These are phyloP conservation scores for Hibiscus mutabilis DNA, from an alignment of 345 rosid genomes.

Conservation along the genomic window DNA sequence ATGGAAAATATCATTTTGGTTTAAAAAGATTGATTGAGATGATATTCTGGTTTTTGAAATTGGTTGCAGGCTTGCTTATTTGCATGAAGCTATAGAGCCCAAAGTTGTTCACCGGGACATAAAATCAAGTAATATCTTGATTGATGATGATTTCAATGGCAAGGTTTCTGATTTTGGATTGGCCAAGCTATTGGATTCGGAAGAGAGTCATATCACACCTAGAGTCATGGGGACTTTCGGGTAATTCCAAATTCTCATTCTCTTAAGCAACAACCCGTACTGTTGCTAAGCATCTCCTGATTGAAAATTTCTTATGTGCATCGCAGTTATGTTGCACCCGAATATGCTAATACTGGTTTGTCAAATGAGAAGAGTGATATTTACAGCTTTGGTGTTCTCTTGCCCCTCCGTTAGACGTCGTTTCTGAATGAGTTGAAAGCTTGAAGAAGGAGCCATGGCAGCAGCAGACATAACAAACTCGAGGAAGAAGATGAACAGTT, in stretches of 20 bases:
- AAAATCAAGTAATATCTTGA: constrained; percentile 92
- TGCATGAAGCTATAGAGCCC: constrained; percentile 98
- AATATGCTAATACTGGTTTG: constrained; percentile 90
- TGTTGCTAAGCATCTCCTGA: constrained; percentile 3
- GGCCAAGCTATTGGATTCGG: constrained; percentile 86
- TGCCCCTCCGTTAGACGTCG: too few species aligned
- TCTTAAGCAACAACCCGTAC: constrained; percentile 1
- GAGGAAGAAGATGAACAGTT: too few species aligned
- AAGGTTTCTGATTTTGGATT: constrained; percentile 97
- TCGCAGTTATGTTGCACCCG: constrained; percentile 93
- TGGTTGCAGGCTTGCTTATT: constrained; percentile 78
- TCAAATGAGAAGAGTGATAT: constrained; percentile 93
- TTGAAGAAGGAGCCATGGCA: too few species aligned
- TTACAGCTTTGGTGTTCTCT: constrained; percentile 90
- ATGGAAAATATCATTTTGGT: too few species aligned
- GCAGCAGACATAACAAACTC: too few species aligned
- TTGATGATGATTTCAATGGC: constrained; percentile 73
- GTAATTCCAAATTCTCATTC: constrained; percentile 31
- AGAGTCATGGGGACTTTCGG: constrained; percentile 99
- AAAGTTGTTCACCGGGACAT: constrained; percentile 95
- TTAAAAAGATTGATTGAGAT: too few species aligned
- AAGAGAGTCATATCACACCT: constrained; percentile 90
- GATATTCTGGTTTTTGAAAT: neutral
- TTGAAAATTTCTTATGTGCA: constrained; percentile 7
- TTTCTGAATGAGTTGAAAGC: too few species aligned